A percentile compares a stretch with the other conserved stretches of the same genome.
Evolutionary conservation across 2,329 filamentous ascomycete genomes (phyloP).

Genomic region (Pseudomassariella vexata): DNA sequence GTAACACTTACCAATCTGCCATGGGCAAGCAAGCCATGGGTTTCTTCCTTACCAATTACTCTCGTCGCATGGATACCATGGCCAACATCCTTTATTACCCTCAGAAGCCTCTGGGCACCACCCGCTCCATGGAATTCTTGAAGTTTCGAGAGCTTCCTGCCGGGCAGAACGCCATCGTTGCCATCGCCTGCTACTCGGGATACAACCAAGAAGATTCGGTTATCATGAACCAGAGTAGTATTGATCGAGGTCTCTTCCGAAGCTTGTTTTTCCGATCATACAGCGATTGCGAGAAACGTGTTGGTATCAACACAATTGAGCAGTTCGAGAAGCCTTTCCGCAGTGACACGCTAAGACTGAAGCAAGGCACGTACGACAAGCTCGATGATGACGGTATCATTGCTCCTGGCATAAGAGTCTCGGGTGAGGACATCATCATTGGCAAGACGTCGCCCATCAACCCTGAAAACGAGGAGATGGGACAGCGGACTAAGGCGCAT

Average conservation of each 20-base stretch:
- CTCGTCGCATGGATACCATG: constrained; percentile 98
- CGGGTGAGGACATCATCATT: constrained; percentile 97
- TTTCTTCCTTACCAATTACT: constrained; percentile 95
- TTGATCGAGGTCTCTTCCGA: constrained; percentile 93
- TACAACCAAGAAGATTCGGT: constrained; percentile 99
- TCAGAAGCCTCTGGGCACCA: constrained; percentile 94
- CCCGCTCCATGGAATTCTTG: constrained; percentile 95
- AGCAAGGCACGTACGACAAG: constrained; percentile 96
- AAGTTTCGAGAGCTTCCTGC: constrained; percentile 97
- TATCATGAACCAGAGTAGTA: constrained; percentile 99
- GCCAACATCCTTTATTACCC: constrained; percentile 98
- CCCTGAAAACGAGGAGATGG: constrained; percentile 86
- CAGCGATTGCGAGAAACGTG: constrained; percentile 92
- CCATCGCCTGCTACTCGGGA: constrained; percentile 93
- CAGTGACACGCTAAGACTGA: constrained; percentile 81
- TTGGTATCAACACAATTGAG: constrained; percentile 89
- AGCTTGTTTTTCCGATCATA: constrained; percentile 98
- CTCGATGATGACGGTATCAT: constrained; percentile 95
- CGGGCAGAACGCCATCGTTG: constrained; percentile 96
- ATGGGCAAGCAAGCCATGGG: constrained; percentile 99
- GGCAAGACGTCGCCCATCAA: constrained; percentile 96
- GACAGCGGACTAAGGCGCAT: constrained; percentile 83
- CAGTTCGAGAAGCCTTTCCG: constrained; percentile 93
- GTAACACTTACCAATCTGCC: constrained; percentile 98
- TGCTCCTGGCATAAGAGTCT: constrained; percentile 87